Conservation (phyloP, 352 stramenopile species). For the Phytophthora pini region DNA sequence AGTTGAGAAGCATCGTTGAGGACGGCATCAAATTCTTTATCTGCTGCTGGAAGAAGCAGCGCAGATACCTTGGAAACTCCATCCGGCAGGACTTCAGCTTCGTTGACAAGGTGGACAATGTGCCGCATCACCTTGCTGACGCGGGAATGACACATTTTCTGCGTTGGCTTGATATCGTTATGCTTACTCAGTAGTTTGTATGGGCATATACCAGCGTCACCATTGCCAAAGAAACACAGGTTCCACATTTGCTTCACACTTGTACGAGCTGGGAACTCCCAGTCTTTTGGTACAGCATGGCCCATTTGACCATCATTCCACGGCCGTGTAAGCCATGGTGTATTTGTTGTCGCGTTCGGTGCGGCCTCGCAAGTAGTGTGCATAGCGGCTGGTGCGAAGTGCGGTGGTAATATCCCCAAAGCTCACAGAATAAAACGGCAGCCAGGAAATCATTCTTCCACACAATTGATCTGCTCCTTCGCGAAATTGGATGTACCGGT, state of each 20-base stretch:
- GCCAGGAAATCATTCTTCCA: background rate
- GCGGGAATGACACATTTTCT: slow-evolving; percentile 11
- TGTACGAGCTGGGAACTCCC: slow-evolving; percentile 2
- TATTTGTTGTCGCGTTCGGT: background rate
- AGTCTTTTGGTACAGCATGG: background rate
- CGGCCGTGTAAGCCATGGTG: background rate
- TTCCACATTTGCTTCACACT: slow-evolving; percentile 11
- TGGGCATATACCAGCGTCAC: slow-evolving; percentile 2
- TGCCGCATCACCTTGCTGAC: slow-evolving; percentile 10
- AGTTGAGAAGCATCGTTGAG: background rate
- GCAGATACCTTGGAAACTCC: slow-evolving; percentile 1
- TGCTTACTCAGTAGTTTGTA: slow-evolving; percentile 11
- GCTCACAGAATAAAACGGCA: too few relatives aligned
- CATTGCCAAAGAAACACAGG: slow-evolving; percentile 9
- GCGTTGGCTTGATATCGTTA: slow-evolving; percentile 7
- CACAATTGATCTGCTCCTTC: slow-evolving; percentile 16
- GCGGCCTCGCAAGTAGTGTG: too few relatives aligned
- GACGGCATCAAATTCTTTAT: background rate
- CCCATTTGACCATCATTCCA: slow-evolving; percentile 8
- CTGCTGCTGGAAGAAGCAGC: background rate
- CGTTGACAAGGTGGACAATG: background rate
- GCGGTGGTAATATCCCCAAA: too few relatives aligned
- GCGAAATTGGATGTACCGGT: slow-evolving; percentile 3
- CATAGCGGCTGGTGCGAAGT: too few relatives aligned
- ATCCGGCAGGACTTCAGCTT: background rate